These are phyloP conservation scores for Spencermartinsiella ligniputridi DNA, from an alignment of 1,139 yeast species.

Conservation along the genomic window DNA sequence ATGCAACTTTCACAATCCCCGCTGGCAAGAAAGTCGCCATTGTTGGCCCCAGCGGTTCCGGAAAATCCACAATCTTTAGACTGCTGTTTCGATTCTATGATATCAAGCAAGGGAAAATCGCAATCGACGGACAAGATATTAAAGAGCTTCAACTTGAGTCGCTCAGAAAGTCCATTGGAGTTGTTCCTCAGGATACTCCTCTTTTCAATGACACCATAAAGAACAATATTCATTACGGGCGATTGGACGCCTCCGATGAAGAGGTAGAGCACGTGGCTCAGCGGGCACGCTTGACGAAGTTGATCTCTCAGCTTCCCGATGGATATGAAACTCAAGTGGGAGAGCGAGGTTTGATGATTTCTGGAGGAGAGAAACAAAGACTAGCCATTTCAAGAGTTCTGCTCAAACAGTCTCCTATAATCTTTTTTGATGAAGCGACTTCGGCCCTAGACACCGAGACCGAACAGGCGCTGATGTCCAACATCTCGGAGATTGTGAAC, in stretches of 20 bases:
- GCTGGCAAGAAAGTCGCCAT: constrained; percentile 89
- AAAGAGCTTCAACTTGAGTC: constrained; percentile 70
- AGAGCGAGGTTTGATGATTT: constrained; percentile 96
- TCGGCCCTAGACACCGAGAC: constrained; percentile 96
- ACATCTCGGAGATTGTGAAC: constrained; percentile 60
- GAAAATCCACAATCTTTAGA: constrained; percentile 85
- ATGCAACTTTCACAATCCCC: constrained; percentile 81
- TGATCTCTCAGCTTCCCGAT: constrained; percentile 71
- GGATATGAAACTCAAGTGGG: constrained; percentile 91
- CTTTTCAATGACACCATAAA: constrained; percentile 84
- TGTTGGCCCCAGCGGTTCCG: constrained; percentile 95
- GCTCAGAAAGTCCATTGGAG: constrained; percentile 71
- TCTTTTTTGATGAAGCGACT: constrained; percentile 96
- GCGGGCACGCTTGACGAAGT: constrained; percentile 62
- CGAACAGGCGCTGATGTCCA: constrained; percentile 74
- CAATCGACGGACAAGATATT: constrained; percentile 88
- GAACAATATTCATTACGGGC: constrained; percentile 86
- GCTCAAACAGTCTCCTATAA: constrained; percentile 79
- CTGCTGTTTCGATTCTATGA: constrained; percentile 89
- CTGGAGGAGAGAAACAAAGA: constrained; percentile 97
- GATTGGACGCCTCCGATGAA: constrained; percentile 65
- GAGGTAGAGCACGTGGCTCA: constrained; percentile 63
- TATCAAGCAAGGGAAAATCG: constrained; percentile 67
- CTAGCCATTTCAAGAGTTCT: constrained; percentile 87
- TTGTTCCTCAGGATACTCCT: constrained; percentile 98